phyloP scores from a whole-genome alignment of 176 grass and related monocot species.

The Eragrostis curvula region DNA sequence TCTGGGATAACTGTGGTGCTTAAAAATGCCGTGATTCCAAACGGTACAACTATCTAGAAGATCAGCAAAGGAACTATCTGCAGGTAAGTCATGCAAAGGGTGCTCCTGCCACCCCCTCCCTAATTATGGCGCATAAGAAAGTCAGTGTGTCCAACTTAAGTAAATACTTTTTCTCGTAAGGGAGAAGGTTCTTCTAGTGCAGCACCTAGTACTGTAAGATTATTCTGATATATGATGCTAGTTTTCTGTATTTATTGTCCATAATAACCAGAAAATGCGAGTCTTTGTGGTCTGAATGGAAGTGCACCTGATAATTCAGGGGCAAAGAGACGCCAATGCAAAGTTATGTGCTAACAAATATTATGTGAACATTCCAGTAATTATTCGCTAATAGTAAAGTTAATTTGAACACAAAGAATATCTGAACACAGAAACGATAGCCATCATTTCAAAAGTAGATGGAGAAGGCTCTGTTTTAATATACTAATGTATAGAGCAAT shows the following conservation, averaged over 20 bases:
- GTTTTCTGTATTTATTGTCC: neutral
- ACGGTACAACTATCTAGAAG: slow-evolving; percentile 68
- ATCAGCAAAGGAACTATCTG: slow-evolving; percentile 3
- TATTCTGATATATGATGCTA: neutral
- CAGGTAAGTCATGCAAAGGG: slow-evolving; percentile 33
- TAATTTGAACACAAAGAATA: neutral
- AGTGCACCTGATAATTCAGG: neutral
- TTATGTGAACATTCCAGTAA: neutral
- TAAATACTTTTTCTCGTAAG: neutral
- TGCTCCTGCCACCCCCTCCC: neutral
- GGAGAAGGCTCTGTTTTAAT: no score
- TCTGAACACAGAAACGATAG: neutral
- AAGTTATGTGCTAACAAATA: neutral
- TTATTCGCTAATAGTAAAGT: neutral
- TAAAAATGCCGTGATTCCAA: slow-evolving; percentile 68
- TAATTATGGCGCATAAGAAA: neutral
- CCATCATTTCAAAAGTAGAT: no score
- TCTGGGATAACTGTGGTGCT: slow-evolving; percentile 80
- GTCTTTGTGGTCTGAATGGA: neutral
- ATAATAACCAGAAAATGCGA: neutral
- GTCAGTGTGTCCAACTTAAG: neutral
- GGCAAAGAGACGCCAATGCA: neutral
- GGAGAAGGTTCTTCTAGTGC: neutral
- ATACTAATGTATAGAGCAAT: no score
- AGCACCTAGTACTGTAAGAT: neutral